Percentiles rank a stretch among this genome's conserved stretches.
These are phyloP conservation scores for Backusella circina DNA, from an alignment of 192 early-diverging fungal species.

Conservation along the genomic window DNA sequence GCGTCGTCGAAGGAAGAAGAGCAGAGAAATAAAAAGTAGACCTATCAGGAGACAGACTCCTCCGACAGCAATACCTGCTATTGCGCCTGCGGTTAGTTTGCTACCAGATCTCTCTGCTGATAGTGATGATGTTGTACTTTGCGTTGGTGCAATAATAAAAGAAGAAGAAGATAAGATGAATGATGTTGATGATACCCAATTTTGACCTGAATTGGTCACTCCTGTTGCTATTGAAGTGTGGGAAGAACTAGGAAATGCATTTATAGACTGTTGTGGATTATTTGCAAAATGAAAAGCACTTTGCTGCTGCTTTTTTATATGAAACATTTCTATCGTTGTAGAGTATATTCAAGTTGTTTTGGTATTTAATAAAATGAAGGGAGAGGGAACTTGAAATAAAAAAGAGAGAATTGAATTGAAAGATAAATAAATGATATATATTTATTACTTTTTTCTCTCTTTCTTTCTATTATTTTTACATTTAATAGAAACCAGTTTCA, in stretches of 20 bases:
- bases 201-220: not conserved
- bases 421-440: not conserved
- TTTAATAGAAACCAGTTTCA: not conserved
- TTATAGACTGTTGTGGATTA: not conserved
- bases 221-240: not conserved
- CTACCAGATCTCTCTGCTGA: not conserved
- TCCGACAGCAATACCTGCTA: slow-evolving; percentile 24
- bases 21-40: not conserved
- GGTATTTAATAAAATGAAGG: too few relatives aligned
- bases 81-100: slow-evolving; percentile 14
- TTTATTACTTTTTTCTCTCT: not conserved
- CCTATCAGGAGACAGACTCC: slow-evolving; percentile 14
- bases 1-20: not conserved
- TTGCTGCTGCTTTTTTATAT: not conserved
- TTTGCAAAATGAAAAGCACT: not conserved
- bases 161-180: not conserved
- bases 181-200: not conserved
- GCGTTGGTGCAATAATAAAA: not conserved
- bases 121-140: not conserved
- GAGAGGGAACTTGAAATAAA: not conserved
- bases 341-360: not conserved
- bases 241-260: not conserved
- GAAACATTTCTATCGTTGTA: not conserved
- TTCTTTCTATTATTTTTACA: not conserved
- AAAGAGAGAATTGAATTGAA: not conserved